phyloP scores from a whole-genome alignment of 129 eudicot species.

The carrot (Daucus carota) region DNA sequence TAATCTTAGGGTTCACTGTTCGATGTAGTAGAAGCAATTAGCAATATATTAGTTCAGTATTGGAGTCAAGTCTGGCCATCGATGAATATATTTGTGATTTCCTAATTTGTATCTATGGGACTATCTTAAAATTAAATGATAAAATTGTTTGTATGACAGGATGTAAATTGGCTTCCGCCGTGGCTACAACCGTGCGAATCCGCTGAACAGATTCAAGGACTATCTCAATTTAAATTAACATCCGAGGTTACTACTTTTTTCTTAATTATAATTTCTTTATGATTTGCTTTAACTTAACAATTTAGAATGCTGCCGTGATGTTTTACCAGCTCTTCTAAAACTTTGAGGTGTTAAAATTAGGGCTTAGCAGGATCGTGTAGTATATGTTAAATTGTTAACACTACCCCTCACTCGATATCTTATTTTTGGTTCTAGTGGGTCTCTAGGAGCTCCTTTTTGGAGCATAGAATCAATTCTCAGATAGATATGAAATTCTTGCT shows the following conservation, averaged over 20 bases:
- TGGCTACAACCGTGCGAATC: constrained; percentile 66
- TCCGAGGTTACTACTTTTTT: constrained; percentile 11
- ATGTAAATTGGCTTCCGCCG: constrained; percentile 65
- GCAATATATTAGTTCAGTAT: background rate
- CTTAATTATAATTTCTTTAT: background rate
- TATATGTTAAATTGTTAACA: too few species aligned
- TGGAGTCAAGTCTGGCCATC: too few species aligned
- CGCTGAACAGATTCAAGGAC: constrained; percentile 16
- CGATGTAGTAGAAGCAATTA: background rate
- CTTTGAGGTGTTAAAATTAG: too few species aligned
- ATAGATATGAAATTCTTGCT: background rate
- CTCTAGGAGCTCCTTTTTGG: too few species aligned
- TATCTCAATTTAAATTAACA: constrained; percentile 12
- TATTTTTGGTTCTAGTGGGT: too few species aligned
- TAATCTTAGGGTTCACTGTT: background rate
- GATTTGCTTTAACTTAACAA: background rate
- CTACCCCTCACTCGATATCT: too few species aligned
- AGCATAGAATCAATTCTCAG: background rate
- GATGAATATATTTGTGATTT: background rate
- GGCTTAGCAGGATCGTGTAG: too few species aligned
- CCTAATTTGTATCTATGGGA: background rate
- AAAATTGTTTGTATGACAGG: constrained; percentile 29
- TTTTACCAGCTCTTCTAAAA: too few species aligned
- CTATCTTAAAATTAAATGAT: background rate
- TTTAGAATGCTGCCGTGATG: too few species aligned